Percentiles rank a stretch among this genome's conserved stretches.
These are phyloP conservation scores for Saccharomyces hybrid DNA, from an alignment of 1,139 yeast species.

Conservation along the genomic window DNA sequence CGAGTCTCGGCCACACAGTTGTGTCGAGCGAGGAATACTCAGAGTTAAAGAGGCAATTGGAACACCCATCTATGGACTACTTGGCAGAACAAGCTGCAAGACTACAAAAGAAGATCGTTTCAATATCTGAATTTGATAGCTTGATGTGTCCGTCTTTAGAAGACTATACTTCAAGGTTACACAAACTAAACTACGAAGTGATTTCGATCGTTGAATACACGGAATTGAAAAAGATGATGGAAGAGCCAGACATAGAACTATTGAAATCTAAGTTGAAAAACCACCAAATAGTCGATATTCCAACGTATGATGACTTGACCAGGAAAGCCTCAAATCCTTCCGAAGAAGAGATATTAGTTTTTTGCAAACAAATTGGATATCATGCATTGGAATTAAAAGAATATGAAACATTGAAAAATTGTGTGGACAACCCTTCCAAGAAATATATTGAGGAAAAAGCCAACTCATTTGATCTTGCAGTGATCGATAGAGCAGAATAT, in stretches of 20 bases:
- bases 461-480: neutral
- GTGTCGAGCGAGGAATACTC: constrained; percentile 13
- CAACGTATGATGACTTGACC: constrained; percentile 23
- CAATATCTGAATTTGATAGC: constrained; percentile 1
- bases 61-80: constrained; percentile 7
- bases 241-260: constrained; percentile 15
- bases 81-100: constrained; percentile 18
- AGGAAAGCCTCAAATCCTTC: constrained; percentile 2
- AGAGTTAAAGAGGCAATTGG: constrained; percentile 1
- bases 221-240: constrained; percentile 12
- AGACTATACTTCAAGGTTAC: constrained; percentile 20
- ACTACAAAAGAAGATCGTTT: constrained; percentile 2
- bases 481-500: constrained; percentile 4
- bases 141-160: constrained; percentile 4
- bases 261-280: constrained; percentile 28
- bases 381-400: constrained; percentile 1
- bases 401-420: constrained; percentile 5
- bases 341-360: neutral
- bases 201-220: constrained; percentile 30
- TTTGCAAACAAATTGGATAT: neutral
- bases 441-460: constrained; percentile 5
- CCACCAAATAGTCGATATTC: constrained; percentile 10
- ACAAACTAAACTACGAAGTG: constrained; percentile 28
- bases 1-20: constrained; percentile 16
- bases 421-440: constrained; percentile 4